A percentile compares a stretch with the other conserved stretches of the same genome.
phyloP scores from a whole-genome alignment of 1,284 basidiomycete genomes.

The Caloboletus firmus region DNA sequence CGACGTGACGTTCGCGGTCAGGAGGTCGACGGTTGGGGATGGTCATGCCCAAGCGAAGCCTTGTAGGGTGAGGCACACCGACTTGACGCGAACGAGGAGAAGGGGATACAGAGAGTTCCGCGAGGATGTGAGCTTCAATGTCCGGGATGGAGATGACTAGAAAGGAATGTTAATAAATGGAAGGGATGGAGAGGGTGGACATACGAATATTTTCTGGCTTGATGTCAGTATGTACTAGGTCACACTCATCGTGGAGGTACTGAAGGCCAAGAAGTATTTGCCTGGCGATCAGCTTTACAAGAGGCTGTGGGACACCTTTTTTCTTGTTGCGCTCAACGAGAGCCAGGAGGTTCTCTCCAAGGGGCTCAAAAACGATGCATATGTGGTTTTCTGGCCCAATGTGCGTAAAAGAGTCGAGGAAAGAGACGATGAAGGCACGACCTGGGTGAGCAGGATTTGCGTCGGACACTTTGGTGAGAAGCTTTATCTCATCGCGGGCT shows the following conservation, averaged over 20 bases:
- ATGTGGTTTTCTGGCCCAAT: slow-evolving; percentile 71
- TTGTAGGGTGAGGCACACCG: slow-evolving; percentile 60
- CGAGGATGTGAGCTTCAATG: slow-evolving; percentile 67
- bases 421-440: slow-evolving; percentile 73
- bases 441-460: slow-evolving; percentile 72
- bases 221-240: slow-evolving; percentile 85
- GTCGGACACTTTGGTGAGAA: slow-evolving; percentile 74
- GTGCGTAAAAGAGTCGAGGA: slow-evolving; percentile 84
- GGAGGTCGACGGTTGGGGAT: slow-evolving; percentile 52
- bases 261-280: slow-evolving; percentile 87
- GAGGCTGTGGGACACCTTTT: slow-evolving; percentile 75
- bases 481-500: slow-evolving; percentile 87
- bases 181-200: slow-evolving; percentile 20
- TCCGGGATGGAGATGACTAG: slow-evolving; percentile 77
- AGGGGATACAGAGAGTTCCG: slow-evolving; percentile 63
- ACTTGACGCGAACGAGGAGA: slow-evolving; percentile 69
- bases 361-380: slow-evolving; percentile 90
- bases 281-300: slow-evolving; percentile 81
- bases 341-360: slow-evolving; percentile 85
- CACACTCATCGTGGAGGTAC: slow-evolving; percentile 89
- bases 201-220: slow-evolving; percentile 89
- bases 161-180: slow-evolving; percentile 12
- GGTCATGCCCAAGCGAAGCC: slow-evolving; percentile 54
- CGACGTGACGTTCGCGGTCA: slow-evolving; percentile 59
- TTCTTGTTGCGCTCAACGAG: slow-evolving; percentile 86